These are phyloP conservation scores for Sporisorium graminicola DNA, from an alignment of 1,284 basidiomycete species.

Conservation along the genomic window DNA sequence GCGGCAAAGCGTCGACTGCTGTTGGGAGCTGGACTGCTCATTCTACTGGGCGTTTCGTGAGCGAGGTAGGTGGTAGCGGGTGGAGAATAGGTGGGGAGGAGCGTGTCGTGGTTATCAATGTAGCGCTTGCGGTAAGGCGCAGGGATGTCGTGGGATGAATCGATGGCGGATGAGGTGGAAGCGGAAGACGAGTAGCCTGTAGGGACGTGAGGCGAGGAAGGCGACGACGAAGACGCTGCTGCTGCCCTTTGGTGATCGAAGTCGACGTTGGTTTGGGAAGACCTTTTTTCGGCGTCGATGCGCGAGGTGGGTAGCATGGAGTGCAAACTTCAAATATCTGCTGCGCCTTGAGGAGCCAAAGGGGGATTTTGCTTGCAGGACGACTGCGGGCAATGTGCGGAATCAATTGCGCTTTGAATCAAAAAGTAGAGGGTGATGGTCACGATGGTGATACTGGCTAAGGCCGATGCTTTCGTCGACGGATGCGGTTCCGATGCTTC, in stretches of 20 bases:
- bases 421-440: conserved; percentile 2
- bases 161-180: conserved; percentile 11
- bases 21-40: conserved; percentile 24
- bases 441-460: not conserved
- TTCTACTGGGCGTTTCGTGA: conserved; percentile 33
- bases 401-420: not conserved
- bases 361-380: conserved; percentile 2
- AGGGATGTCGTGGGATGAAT: conserved; percentile 24
- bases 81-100: conserved; percentile 47
- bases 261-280: conserved; percentile 36
- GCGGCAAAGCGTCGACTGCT: conserved; percentile 46
- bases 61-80: conserved; percentile 16
- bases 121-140: conserved; percentile 49
- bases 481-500: not conserved
- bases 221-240: conserved; percentile 8
- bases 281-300: conserved; percentile 42
- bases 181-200: conserved; percentile 18
- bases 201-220: conserved; percentile 13
- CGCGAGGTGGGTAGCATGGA: conserved; percentile 46
- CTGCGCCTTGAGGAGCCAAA: not conserved
- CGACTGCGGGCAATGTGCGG: not conserved
- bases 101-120: conserved; percentile 40
- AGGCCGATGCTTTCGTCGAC: not conserved
- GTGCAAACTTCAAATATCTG: conserved; percentile 8
- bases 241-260: conserved; percentile 14